These are phyloP conservation scores for Rosa persica DNA, from an alignment of 306 rosid genomes.

Conservation along the genomic window DNA sequence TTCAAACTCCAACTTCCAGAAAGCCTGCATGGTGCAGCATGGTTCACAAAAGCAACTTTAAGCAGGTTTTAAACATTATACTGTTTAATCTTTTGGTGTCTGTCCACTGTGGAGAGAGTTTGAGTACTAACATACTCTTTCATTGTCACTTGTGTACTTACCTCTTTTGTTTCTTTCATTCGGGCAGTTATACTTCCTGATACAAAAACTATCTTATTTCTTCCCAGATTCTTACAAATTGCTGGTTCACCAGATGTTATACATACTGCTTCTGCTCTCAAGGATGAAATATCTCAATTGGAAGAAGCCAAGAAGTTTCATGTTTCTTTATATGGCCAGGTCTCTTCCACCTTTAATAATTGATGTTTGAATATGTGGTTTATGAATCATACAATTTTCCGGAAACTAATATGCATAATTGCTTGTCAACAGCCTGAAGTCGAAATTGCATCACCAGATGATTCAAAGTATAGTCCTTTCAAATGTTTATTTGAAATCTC, in stretches of 20 bases:
- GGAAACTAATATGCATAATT: conserved; percentile 33
- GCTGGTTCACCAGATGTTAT: conserved; percentile 60
- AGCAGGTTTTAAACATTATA: conserved; percentile 56
- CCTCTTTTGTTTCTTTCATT: conserved; percentile 9
- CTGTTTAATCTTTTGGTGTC: conserved; percentile 13
- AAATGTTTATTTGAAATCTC: conserved; percentile 21
- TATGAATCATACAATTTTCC: conserved; percentile 20
- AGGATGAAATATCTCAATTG: conserved; percentile 84
- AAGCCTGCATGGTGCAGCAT: conserved; percentile 51
- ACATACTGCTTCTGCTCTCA: conserved; percentile 34
- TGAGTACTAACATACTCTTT: neutral
- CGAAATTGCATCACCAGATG: conserved; percentile 52
- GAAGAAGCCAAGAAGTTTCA: conserved; percentile 84
- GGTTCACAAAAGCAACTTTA: conserved; percentile 82
- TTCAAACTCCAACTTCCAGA: conserved; percentile 58
- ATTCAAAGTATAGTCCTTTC: conserved; percentile 79
- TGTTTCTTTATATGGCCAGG: conserved; percentile 82
- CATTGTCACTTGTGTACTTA: neutral
- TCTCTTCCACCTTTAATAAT: conserved; percentile 27
- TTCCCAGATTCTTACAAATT: conserved; percentile 66
- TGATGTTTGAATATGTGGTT: conserved; percentile 22
- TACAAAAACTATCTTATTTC: conserved; percentile 22
- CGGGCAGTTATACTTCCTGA: conserved; percentile 14
- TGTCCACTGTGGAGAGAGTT: neutral
- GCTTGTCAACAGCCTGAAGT: conserved; percentile 58